Evolutionary conservation across 768 basidiomycete species (phyloP), one percentile per base, ranked within the genome.

Genomic region (Russula griseocarnosa): DNA sequence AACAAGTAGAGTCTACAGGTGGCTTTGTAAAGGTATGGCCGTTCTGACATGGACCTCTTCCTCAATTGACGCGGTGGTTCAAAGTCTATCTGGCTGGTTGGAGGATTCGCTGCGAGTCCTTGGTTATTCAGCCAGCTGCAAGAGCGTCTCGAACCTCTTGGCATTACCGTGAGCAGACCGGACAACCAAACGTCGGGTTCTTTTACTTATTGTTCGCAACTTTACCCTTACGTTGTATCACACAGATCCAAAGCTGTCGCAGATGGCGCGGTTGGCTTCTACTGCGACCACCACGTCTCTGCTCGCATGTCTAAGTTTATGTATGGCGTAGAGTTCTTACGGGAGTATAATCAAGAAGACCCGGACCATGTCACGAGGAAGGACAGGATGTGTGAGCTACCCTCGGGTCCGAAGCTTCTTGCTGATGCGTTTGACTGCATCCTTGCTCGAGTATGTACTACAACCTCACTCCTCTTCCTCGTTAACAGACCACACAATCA

Each of bases 371-470:
- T 83, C 55, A 73, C 81, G 3, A 81, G 89, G 61, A 81, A 81
- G 71, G 83, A 84, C 61, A 79, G 85, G 50, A 77, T 91, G 38
- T 87, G 86, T 67, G 87, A 90, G 69, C 77, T 91, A 59, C 89
- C 89, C 1, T 88, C 86, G 49, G 89, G 89, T 7, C 89, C 89
- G 5, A 85, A 81, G 68, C 76, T 90, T n/a, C 77, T 92, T 14
- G 87, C 87, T 13, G 89, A 92, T 70, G 89, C 89, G 1, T 92
- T 91, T 72, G 89, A 90, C 69, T 91, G 88, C 68, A 90, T 91
- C 69, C 77, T 92, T 47, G 80, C 84, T 8, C 76, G 86, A 70
- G 88, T 89, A 63, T 57, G 83, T 77, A 6, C 22, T 51, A 28
- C n/a, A 4, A 14, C 53, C 13, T 32, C 55, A n/a, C 7, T 65